Evolutionary conservation across 768 basidiomycete species (phyloP), one percentile per base, ranked within the genome.

Genomic region (Serpula lacrymans): DNA sequence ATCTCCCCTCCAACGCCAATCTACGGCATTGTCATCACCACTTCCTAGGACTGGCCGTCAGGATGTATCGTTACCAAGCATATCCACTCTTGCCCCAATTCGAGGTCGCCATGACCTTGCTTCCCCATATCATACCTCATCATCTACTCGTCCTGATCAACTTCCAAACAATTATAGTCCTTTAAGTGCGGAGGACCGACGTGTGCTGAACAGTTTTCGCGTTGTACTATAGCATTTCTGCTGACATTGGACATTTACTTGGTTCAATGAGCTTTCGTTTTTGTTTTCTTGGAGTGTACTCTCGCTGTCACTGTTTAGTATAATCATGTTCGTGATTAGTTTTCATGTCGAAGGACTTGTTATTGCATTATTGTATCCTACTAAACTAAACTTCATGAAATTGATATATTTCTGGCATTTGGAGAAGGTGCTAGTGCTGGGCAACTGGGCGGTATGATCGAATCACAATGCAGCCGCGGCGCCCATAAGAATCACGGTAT

Each of bases 141-240:
- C 37, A 6, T 45, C 37, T 20, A 40, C 58, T 24, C 59, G 37
- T 25, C 47, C 58, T 27, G 48, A 45, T 18, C 48, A 45, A n/a
- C 59, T 53, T 34, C 51, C 57, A 28, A 57, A 46, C 11, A 57
- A 48, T 32, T 61, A 66, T 65, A 23, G 68, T 62, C 47, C 67
- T 65, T 35, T 78, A 24, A 63, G 78, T 8, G 63, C 72, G 33
- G 80, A 82, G 54, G 80, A 82, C 55, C 72, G 70, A 41, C 69
- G 78, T 39, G 75, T 69, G n/a, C 54, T 82, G 39, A 70, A 70
- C 47, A 73, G 75, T 32, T 74, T 82, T 52, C 74, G 74, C 31
- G 69, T 80, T 31, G 68, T 70, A 18, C 56, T 79, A 37, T 80
- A n/a, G n/a, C n/a, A n/a, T n/a, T n/a, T n/a, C n/a, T n/a, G n/a